These are phyloP conservation scores for Huntiella abstrusa DNA, from an alignment of 2,329 filamentous ascomycete species.

Conservation along the genomic window DNA sequence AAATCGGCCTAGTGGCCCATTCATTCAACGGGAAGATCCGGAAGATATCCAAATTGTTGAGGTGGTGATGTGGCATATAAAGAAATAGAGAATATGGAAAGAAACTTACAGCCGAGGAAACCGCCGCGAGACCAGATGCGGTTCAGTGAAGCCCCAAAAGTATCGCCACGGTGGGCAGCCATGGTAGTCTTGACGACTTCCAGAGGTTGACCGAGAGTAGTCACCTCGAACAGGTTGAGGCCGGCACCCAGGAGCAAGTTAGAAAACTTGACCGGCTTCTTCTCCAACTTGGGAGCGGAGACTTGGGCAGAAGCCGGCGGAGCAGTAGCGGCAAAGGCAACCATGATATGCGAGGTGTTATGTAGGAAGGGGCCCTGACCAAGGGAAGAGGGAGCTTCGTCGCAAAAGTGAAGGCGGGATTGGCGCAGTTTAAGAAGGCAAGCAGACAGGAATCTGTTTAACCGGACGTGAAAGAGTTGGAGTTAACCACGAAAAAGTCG, in stretches of 20 bases:
- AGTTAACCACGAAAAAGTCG: constrained; percentile 4
- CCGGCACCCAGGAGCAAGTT: constrained; percentile 88
- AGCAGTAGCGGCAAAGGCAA: constrained; percentile 33
- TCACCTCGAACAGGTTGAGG: constrained; percentile 87
- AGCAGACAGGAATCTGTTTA: not conserved
- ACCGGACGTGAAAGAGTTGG: not conserved
- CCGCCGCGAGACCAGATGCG: constrained; percentile 92
- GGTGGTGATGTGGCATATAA: not conserved
- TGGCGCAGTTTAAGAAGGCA: constrained; percentile 8
- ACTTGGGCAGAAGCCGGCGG: constrained; percentile 30
- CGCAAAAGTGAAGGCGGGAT: constrained; percentile 27
- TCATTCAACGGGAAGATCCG: too few species aligned
- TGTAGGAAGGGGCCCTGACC: constrained; percentile 69
- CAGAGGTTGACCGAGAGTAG: constrained; percentile 54
- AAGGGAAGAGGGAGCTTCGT: constrained; percentile 89
- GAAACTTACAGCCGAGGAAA: constrained; percentile 69
- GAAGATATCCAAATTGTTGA: too few species aligned
- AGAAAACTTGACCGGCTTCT: constrained; percentile 99
- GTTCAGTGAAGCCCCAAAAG: constrained; percentile 60
- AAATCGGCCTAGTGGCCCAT: too few species aligned
- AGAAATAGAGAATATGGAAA: not conserved
- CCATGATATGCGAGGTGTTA: constrained; percentile 40
- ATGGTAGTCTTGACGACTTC: constrained; percentile 99
- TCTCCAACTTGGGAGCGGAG: constrained; percentile 50
- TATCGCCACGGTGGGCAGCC: constrained; percentile 86